phyloP scores from a whole-genome alignment of 169 alveolate genomes.

The Plasmodium sp. region DNA sequence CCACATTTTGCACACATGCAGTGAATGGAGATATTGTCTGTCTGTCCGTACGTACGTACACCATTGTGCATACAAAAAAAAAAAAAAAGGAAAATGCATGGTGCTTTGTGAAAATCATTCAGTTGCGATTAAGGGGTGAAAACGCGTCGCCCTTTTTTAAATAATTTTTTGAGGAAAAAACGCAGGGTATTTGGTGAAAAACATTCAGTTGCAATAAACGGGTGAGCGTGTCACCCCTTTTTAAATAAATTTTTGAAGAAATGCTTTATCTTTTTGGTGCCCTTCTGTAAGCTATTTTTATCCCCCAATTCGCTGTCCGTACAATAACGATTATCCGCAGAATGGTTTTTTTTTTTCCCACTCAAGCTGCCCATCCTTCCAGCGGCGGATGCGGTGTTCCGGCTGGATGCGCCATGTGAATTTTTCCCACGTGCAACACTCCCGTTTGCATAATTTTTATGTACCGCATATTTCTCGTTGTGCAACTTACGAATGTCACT shows the following conservation, averaged over 20 bases:
- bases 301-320: not conserved
- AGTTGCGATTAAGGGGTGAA: not conserved
- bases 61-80: not conserved
- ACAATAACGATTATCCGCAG: not conserved
- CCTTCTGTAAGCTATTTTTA: conserved; percentile 15
- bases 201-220: not conserved
- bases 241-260: conserved; percentile 64
- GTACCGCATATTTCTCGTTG: conserved; percentile 34
- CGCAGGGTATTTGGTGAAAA: not conserved
- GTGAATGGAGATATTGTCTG: not conserved
- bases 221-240: not conserved
- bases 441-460: conserved; percentile 17
- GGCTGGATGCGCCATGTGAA: not conserved
- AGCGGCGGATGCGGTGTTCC: not conserved
- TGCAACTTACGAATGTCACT: conserved; percentile 62
- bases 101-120: not conserved
- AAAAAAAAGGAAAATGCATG: not conserved
- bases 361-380: not conserved
- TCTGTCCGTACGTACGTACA: not conserved
- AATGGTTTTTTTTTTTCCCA: not conserved
- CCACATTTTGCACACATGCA: not conserved
- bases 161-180: conserved; percentile 37
- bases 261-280: conserved; percentile 51
- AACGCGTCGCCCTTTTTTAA: conserved; percentile 22
- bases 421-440: not conserved